Evolutionary conservation across 2,329 filamentous ascomycete species (phyloP).

Genomic region (Catunica adiposa): DNA sequence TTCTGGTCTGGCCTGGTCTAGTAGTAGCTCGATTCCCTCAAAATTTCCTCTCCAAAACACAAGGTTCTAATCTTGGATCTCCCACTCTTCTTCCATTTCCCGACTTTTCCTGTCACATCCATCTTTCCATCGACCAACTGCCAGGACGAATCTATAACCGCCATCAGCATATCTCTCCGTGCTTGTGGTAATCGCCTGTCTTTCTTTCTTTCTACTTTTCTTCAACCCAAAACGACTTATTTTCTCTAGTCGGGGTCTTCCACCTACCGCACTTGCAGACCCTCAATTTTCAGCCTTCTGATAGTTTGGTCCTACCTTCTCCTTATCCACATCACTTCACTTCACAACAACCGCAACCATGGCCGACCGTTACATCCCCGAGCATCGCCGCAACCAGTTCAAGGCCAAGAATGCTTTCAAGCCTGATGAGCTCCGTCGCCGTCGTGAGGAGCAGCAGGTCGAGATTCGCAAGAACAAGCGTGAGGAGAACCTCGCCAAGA

Average conservation of each 20-base stretch:
- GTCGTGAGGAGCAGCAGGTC: conserved; percentile 96
- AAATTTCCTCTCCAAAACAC: conserved; percentile 13
- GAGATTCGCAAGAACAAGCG: conserved; percentile 98
- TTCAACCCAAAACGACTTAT: background rate
- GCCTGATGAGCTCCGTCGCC: conserved; percentile 93
- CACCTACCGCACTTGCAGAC: background rate
- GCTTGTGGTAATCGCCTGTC: background rate
- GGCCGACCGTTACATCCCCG: conserved; percentile 98
- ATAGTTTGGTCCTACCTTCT: conserved; percentile 4
- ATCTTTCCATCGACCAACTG: background rate
- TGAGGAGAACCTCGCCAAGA: conserved; percentile 97
- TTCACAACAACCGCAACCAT: conserved; percentile 39
- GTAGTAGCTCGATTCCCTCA: conserved; percentile 1
- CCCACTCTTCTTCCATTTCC: conserved; percentile 2
- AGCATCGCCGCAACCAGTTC: conserved; percentile 97
- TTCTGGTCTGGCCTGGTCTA: background rate
- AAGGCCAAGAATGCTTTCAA: conserved; percentile 99
- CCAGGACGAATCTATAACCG: background rate
- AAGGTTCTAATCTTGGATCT: background rate
- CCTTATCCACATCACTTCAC: conserved; percentile 13
- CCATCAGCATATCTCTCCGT: background rate
- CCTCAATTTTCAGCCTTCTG: conserved; percentile 14
- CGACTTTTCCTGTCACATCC: conserved; percentile 1
- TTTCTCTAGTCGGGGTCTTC: background rate
- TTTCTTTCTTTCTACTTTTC: background rate